Base-by-base conservation (phyloP, 2,329 filamentous ascomycete species). In the Exophiala sp. region DNA sequence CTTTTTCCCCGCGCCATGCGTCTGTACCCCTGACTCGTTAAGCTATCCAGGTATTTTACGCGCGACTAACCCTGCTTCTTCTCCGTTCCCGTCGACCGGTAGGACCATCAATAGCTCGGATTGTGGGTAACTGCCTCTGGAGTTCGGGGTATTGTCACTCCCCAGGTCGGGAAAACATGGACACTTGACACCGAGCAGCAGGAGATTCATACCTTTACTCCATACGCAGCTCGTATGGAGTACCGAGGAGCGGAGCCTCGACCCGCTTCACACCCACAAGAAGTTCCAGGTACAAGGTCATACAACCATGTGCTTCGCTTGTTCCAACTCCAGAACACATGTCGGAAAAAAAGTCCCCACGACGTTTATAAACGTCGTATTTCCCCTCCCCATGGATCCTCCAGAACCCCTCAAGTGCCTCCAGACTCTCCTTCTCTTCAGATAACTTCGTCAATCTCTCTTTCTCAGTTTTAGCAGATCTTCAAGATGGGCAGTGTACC, bases 401-500 rank as follows among this genome's bases (percentile, higher is more conserved):
- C 56, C 54, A 54, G 50, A 39, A 29, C 47, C 55, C 50, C 33
- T 34, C 33, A 47, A 29, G 32, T 34, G n/a, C 36, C 41, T 34
- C 42, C 34, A 47, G 35, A 45, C 21, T 45, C 42, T 40, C 29
- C 40, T 52, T 43, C 21, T 14, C 29, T 43, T 5, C 41, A 11
- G 20, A 41, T 18, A 5, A 16, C 36, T 34, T 45, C 20, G 12
- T 38, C 33, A 35, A 11, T 35, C 40, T 24, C n/a, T 16, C 29
- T 24, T 41, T 16, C 39, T 41, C 50, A 36, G n/a, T 48, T 5
- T 20, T 33, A 34, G n/a, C 41, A 20, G n/a, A 29, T 33, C 18
- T 3, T 38, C 39, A 52, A 44, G 11, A 61, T 61, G 59, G 59
- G 59, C 18, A 57, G 53, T 34, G 61, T 58, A 42, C 58, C 74